Evolutionary conservation across 2,329 filamentous ascomycete species (phyloP), one percentile per base, ranked within the genome.

Genomic region (Calonectria crousiana): DNA sequence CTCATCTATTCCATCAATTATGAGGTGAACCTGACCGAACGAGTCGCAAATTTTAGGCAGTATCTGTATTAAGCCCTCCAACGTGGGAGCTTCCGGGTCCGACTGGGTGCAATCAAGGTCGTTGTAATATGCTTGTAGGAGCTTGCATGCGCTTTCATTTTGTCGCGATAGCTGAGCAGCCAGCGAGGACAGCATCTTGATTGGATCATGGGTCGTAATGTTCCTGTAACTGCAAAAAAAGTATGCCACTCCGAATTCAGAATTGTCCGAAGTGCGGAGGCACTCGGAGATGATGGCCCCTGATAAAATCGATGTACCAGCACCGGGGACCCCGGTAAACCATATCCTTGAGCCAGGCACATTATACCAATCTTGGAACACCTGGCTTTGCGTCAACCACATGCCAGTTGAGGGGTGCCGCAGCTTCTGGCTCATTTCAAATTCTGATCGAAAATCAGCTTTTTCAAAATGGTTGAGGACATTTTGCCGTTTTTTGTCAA

Each of bases 171-270:
- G 26, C 60, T 64, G 60, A 32, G 38, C 38, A 32, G 36, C 36
- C 36, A 64, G 8, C 5, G 60, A 64, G 2, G 38, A 64, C 1
- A 64, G 18, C 23, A 64, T 64, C 1, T 64, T 64, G 3, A 64
- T 28, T 1, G 60, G 60, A 16, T 64, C 60, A 32, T 64, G 60
- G 16, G 36, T 64, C 11, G 3, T 47, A 14, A 13, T n/a, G 11
- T 64, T 64, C n/a, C 36, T 44, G 38, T 64, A n/a, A 23, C 14
- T 64, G 23, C 60, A 64, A n/a, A 47, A 64, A 23, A 64, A 64
- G 60, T 64, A 64, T 64, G 11, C 60, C 36, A 64, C 60, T 30
- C 60, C 60, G 26, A 3, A 6, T 32, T 32, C 2, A 28, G 60
- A 30, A 11, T 32, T 47, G 26, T 64, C 60, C 8, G 36, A 47